Percentiles rank a stretch among this genome's conserved stretches.
These are phyloP conservation scores for Pseudogymnoascus sp. DNA, from an alignment of 2,329 filamentous ascomycete genomes.

Conservation along the genomic window DNA sequence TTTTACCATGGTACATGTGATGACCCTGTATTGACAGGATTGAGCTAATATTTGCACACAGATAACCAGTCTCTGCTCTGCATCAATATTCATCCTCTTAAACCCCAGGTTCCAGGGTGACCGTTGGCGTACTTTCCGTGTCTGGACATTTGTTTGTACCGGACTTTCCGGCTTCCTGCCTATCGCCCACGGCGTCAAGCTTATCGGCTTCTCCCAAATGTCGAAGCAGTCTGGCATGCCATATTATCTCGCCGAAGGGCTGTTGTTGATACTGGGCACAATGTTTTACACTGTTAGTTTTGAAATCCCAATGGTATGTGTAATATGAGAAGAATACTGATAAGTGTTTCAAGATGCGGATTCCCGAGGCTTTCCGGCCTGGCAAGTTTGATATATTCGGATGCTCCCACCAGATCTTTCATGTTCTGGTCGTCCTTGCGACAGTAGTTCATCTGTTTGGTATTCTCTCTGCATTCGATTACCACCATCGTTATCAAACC, in stretches of 20 bases:
- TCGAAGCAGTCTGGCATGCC: constrained; percentile 17
- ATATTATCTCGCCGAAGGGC: constrained; percentile 19
- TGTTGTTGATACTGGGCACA: constrained; percentile 14
- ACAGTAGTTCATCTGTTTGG: constrained; percentile 15
- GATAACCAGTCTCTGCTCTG: constrained; percentile 30
- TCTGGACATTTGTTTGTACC: constrained; percentile 21
- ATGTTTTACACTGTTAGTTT: constrained; percentile 13
- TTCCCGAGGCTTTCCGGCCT: constrained; percentile 18
- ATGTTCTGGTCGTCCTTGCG: constrained; percentile 19
- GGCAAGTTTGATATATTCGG: constrained; percentile 22
- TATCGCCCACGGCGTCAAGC: constrained; percentile 21
- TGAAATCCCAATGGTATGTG: background rate
- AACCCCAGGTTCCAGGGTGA: constrained; percentile 18
- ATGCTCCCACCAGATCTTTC: constrained; percentile 22
- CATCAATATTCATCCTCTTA: constrained; percentile 29
- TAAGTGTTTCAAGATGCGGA: constrained; percentile 12
- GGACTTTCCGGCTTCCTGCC: constrained; percentile 24
- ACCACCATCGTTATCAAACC: constrained; percentile 2
- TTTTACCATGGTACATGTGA: constrained; percentile 29
- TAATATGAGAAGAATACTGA: background rate
- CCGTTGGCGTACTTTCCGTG: constrained; percentile 18
- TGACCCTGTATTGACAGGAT: background rate
- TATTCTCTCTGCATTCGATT: constrained; percentile 16
- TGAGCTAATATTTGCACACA: constrained; percentile 16
- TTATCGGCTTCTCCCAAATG: constrained; percentile 17